Conservation (phyloP, 208 protist genomes). For the Trypanosoma lewisi region DNA sequence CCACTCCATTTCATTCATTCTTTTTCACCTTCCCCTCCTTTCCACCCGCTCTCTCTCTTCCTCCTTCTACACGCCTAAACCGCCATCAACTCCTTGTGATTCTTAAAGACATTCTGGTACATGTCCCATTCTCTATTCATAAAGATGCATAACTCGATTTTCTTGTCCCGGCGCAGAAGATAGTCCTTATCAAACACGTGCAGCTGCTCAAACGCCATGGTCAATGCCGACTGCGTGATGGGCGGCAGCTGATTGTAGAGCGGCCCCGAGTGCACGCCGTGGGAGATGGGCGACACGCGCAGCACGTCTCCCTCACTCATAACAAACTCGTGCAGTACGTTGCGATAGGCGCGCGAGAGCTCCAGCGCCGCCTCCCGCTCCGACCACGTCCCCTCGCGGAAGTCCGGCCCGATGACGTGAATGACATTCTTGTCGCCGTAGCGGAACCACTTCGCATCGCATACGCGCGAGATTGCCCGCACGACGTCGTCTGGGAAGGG, state of each 20-base stretch:
- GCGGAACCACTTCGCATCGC: constrained; percentile 67
- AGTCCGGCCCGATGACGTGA: constrained; percentile 81
- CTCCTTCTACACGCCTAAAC: constrained; percentile 13
- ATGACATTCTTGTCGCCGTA: constrained; percentile 77
- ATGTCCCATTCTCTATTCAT: constrained; percentile 86
- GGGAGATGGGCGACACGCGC: constrained; percentile 77
- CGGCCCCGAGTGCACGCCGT: constrained; percentile 50
- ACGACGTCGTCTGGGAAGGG: constrained; percentile 70
- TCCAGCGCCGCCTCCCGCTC: constrained; percentile 77
- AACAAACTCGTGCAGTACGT: constrained; percentile 86
- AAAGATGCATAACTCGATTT: constrained; percentile 85
- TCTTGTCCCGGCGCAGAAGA: constrained; percentile 64
- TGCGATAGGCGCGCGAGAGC: constrained; percentile 82
- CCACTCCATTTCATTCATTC: neutral
- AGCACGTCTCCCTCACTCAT: constrained; percentile 64
- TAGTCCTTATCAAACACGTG: constrained; percentile 80
- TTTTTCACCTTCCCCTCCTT: neutral
- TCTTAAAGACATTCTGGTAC: constrained; percentile 77
- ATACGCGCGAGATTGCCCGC: constrained; percentile 61
- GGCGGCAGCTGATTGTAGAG: constrained; percentile 76
- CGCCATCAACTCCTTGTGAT: constrained; percentile 16
- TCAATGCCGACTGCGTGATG: constrained; percentile 68
- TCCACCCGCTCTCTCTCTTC: neutral
- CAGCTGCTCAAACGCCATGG: constrained; percentile 79
- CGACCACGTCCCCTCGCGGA: constrained; percentile 77